Evolutionary conservation across 208 protist genomes (phyloP).

Genomic region (Crithidia acanthocephali): DNA sequence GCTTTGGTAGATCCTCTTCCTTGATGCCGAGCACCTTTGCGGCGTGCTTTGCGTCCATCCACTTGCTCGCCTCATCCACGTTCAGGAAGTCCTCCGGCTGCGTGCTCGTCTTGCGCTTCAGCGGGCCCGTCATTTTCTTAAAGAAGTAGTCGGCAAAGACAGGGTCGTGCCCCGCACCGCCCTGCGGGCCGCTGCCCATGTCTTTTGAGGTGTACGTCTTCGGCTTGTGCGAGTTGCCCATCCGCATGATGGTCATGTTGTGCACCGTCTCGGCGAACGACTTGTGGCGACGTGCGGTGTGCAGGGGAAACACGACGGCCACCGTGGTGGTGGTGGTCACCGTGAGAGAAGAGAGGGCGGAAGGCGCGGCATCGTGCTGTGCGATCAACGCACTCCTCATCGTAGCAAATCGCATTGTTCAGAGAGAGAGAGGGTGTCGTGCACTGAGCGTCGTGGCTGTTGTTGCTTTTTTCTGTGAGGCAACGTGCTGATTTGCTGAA

Average conservation of each 20-base stretch:
- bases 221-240: slow-evolving; percentile 34
- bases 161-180: slow-evolving; percentile 43
- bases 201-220: slow-evolving; percentile 54
- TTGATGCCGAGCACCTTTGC: slow-evolving; percentile 85
- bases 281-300: slow-evolving; percentile 32
- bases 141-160: slow-evolving; percentile 33
- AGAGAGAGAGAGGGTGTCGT: neutral
- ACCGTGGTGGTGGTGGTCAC: neutral
- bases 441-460: too few relatives aligned
- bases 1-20: slow-evolving; percentile 66
- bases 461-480: too few relatives aligned
- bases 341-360: neutral
- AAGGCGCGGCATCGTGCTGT: neutral
- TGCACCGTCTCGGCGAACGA: slow-evolving; percentile 40
- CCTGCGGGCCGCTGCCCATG: slow-evolving; percentile 29
- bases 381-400: neutral
- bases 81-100: slow-evolving; percentile 72
- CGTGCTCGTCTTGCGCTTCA: slow-evolving; percentile 62
- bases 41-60: slow-evolving; percentile 81
- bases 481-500: too few relatives aligned
- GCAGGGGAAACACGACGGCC: neutral
- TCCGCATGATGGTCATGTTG: slow-evolving; percentile 50
- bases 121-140: slow-evolving; percentile 50
- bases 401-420: neutral
- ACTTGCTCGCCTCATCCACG: slow-evolving; percentile 75